Evolutionary conservation across 2,329 filamentous ascomycete genomes (phyloP).

Genomic region (Penicillium italicum): DNA sequence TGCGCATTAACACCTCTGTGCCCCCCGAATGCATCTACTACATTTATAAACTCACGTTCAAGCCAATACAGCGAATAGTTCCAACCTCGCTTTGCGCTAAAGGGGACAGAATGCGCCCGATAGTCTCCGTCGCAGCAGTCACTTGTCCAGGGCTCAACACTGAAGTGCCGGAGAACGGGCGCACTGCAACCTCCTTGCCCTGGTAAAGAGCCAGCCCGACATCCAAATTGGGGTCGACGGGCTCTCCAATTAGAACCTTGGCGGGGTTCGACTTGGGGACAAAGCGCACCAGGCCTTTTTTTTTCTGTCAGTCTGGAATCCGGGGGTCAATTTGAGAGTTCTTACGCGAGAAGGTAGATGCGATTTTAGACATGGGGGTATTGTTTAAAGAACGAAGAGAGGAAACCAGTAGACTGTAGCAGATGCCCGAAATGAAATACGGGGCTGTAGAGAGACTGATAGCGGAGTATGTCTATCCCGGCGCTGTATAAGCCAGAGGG

Average conservation of each 20-base stretch:
- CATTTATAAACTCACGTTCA: constrained; percentile 45
- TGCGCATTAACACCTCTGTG: neutral
- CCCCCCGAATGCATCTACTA: neutral
- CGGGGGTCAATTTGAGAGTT: neutral
- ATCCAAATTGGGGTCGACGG: constrained; percentile 51
- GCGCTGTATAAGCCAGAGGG: constrained; percentile 18
- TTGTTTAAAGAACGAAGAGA: neutral
- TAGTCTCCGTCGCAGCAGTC: constrained; percentile 43
- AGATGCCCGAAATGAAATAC: neutral
- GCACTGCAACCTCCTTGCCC: constrained; percentile 55
- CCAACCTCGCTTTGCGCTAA: constrained; percentile 50
- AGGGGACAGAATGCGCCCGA: constrained; percentile 50
- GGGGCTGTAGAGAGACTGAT: neutral
- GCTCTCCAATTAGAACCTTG: constrained; percentile 56
- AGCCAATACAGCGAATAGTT: constrained; percentile 57
- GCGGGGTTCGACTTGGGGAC: constrained; percentile 50
- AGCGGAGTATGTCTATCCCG: constrained; percentile 29
- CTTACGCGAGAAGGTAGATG: constrained; percentile 38
- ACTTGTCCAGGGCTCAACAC: constrained; percentile 53
- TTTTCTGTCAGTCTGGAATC: constrained; percentile 4
- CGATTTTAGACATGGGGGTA: constrained; percentile 34
- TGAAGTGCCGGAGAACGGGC: constrained; percentile 57
- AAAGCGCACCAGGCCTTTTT: constrained; percentile 60
- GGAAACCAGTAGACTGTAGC: neutral
- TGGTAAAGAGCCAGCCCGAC: constrained; percentile 56